These are phyloP conservation scores for Trametes punicea DNA, from an alignment of 768 basidiomycete genomes.

Conservation along the genomic window DNA sequence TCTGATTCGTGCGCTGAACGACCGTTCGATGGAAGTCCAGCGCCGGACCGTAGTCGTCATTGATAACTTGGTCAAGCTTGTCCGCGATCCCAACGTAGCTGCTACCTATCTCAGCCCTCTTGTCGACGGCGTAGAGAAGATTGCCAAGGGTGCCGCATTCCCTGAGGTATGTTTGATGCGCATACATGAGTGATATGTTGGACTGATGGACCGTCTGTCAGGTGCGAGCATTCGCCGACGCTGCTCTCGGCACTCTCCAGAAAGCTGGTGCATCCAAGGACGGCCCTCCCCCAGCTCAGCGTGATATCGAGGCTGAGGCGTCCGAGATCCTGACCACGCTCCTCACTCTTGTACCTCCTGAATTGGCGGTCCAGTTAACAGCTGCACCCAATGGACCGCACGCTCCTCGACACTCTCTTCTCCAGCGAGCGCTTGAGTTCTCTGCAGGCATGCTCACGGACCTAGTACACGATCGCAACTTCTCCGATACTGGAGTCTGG, in stretches of 20 bases:
- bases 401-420: slow-evolving; percentile 51
- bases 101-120: slow-evolving; percentile 84
- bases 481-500: slow-evolving; percentile 56
- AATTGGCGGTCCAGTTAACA: slow-evolving; percentile 40
- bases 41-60: slow-evolving; percentile 92
- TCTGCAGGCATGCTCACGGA: slow-evolving; percentile 75
- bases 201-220: slow-evolving; percentile 25
- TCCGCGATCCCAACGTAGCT: slow-evolving; percentile 86
- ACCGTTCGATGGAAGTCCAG: slow-evolving; percentile 95
- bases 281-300: slow-evolving; percentile 63
- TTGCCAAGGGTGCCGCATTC: slow-evolving; percentile 89
- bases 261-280: slow-evolving; percentile 81
- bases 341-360: slow-evolving; percentile 55
- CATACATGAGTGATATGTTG: background rate
- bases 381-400: slow-evolving; percentile 49
- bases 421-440: slow-evolving; percentile 64
- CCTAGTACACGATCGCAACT: slow-evolving; percentile 59
- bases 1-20: slow-evolving; percentile 85
- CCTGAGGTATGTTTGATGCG: slow-evolving; percentile 63
- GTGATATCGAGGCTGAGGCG: slow-evolving; percentile 67
- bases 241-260: slow-evolving; percentile 74
- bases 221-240: slow-evolving; percentile 90
- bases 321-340: slow-evolving; percentile 53
- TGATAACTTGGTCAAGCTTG: slow-evolving; percentile 96
- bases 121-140: slow-evolving; percentile 87